Conservation (phyloP, 1,284 basidiomycete species). For the Cryptococcus sp. region DNA sequence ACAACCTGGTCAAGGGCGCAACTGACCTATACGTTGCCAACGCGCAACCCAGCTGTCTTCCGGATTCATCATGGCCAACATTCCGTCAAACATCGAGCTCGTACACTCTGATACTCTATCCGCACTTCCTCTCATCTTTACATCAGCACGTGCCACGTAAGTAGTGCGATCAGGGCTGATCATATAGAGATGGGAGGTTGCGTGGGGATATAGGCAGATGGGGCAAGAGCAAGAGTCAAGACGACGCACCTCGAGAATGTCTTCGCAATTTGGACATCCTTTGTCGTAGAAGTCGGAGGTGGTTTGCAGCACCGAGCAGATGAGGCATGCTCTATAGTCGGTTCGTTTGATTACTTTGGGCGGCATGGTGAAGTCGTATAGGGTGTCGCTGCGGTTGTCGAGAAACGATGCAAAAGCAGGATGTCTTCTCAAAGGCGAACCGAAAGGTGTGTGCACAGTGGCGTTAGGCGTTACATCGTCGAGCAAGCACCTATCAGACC, state of each 20-base stretch:
- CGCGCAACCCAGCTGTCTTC: slow-evolving; percentile 90
- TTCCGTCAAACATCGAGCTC: slow-evolving; percentile 89
- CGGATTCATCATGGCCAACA: slow-evolving; percentile 82
- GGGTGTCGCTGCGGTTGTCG: neutral
- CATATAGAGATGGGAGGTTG: too few species aligned
- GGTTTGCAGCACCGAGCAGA: slow-evolving; percentile 84
- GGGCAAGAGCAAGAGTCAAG: too few species aligned
- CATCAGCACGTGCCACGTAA: neutral
- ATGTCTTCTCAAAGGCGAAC: neutral
- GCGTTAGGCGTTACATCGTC: too few species aligned
- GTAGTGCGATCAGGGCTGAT: neutral
- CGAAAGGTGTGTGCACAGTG: too few species aligned
- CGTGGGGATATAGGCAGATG: too few species aligned
- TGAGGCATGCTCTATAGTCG: slow-evolving; percentile 77
- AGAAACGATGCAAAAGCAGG: neutral
- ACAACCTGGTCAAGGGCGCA: neutral
- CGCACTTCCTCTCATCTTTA: slow-evolving; percentile 76
- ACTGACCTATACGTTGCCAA: slow-evolving; percentile 83
- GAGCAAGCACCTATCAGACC: too few species aligned
- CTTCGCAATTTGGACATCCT: slow-evolving; percentile 97
- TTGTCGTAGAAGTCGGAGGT: slow-evolving; percentile 74
- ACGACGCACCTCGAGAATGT: slow-evolving; percentile 76
- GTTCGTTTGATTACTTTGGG: slow-evolving; percentile 12
- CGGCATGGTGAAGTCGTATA: slow-evolving; percentile 4
- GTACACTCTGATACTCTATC: slow-evolving; percentile 85